Evolutionary conservation across 345 rosid species (phyloP), one percentile per base, ranked within the genome.

Genomic region (Populus tremula): DNA sequence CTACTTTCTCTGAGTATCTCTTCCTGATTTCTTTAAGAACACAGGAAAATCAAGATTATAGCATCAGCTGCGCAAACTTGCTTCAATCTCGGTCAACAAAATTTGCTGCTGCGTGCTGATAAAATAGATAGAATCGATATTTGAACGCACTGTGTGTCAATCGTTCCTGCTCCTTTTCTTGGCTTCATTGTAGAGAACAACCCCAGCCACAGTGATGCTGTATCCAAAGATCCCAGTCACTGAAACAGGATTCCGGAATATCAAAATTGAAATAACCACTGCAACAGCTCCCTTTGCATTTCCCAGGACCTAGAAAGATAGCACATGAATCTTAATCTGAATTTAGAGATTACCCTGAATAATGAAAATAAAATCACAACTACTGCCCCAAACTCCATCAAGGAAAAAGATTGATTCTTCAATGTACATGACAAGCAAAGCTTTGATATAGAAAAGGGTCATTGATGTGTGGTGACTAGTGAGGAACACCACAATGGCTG

Each of bases 211-310:
- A 1, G 87, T 87, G 74, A 87, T 73, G 6, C 76, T 41, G 77
- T 87, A 87, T 6, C 90, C 88, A 6, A 85, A 71, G 83, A 87
- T 87, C 54, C 87, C 89, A 16, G 82, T 86, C 12, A 86, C 77
- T 31, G 87, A 82, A 27, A 86, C 89, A 3, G 89, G 87, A 67
- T 86, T 84, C 73, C 79, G 78, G 74, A 86, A 86, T 80, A 86
- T 77, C 76, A 86, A 16, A 47, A 84, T 84, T 6, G 87, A 86
- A 33, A 86, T 65, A 4, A 84, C 85, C 53, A 86, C 87, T 3
- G 85, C 87, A 6, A 84, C 85, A 5, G 89, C 89, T 31, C 87
- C 87, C 80, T 84, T 86, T 6, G 89, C 89, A 70, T 80, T 87
- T 59, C 88, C 88, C 35, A 85, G 70, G 5, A 87, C 90, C 88